phyloP scores from a whole-genome alignment of 129 eudicot genomes.

The Rutidosis leptorrhynchoides region DNA sequence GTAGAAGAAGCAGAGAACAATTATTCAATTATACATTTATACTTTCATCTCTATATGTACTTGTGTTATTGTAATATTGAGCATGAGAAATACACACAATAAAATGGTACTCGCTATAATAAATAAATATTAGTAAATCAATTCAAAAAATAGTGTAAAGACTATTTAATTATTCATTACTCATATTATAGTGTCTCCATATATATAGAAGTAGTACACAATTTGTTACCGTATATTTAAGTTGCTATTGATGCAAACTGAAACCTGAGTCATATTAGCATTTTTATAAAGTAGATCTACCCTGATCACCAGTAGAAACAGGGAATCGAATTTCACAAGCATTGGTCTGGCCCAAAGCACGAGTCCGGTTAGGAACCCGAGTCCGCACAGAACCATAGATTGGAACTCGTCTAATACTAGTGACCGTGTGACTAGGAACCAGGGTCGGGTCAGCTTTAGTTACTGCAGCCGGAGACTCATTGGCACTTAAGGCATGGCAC shows the following conservation, averaged over 20 bases:
- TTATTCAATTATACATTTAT: too few species aligned
- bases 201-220: too few species aligned
- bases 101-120: too few species aligned
- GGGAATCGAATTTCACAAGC: slow-evolving; percentile 3
- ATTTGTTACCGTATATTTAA: too few species aligned
- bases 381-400: neutral
- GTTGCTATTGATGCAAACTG: neutral
- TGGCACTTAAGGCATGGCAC: slow-evolving; percentile 3
- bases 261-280: neutral
- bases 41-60: too few species aligned
- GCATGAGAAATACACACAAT: too few species aligned
- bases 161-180: too few species aligned
- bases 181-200: too few species aligned
- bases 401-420: slow-evolving; percentile 23
- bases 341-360: neutral
- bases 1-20: too few species aligned
- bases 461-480: slow-evolving; percentile 13
- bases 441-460: slow-evolving; percentile 2
- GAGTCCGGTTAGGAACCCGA: neutral
- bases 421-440: slow-evolving; percentile 19
- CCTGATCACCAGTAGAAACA: slow-evolving; percentile 6
- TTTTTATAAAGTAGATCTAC: neutral
- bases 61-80: too few species aligned
- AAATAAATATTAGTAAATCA: too few species aligned
- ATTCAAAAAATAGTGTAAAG: too few species aligned